Evolutionary conservation across 2,329 filamentous ascomycete genomes (phyloP).

Genomic region (Helminthosporium solani): DNA sequence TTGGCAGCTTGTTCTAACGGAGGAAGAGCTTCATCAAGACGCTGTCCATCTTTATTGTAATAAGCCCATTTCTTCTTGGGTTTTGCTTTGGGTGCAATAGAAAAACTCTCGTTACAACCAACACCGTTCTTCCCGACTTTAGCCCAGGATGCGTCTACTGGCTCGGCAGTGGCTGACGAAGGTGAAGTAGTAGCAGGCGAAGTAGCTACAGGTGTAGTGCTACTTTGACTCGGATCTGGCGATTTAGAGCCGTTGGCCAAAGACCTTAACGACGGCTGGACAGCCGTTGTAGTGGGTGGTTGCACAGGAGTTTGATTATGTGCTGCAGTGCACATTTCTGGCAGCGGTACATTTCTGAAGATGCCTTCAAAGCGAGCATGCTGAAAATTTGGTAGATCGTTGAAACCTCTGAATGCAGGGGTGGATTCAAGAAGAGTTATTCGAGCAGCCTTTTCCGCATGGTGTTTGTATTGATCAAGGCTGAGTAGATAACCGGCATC

Average conservation of each 20-base stretch:
- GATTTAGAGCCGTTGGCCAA: conserved; percentile 16
- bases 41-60: conserved; percentile 46
- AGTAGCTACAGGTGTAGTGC: conserved; percentile 8
- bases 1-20: conserved; percentile 26
- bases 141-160: conserved; percentile 36
- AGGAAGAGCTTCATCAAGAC: conserved; percentile 44
- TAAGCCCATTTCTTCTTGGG: conserved; percentile 41
- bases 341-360: conserved; percentile 46
- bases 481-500: conserved; percentile 50
- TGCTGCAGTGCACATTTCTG: conserved; percentile 21
- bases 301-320: conserved; percentile 11
- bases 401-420: conserved; percentile 45
- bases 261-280: conserved; percentile 8
- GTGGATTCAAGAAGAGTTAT: conserved; percentile 50
- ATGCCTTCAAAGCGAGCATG: conserved; percentile 43
- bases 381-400: conserved; percentile 43
- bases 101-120: conserved; percentile 29
- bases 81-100: conserved; percentile 37
- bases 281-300: conserved; percentile 12
- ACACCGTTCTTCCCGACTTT: conserved; percentile 43
- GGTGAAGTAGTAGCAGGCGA: conserved; percentile 24
- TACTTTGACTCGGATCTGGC: conserved; percentile 14
- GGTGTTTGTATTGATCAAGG: conserved; percentile 49
- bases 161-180: conserved; percentile 16
- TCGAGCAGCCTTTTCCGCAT: conserved; percentile 37